phyloP scores from a whole-genome alignment of 1,139 yeast species.

The Geotrichum histeridarum region DNA sequence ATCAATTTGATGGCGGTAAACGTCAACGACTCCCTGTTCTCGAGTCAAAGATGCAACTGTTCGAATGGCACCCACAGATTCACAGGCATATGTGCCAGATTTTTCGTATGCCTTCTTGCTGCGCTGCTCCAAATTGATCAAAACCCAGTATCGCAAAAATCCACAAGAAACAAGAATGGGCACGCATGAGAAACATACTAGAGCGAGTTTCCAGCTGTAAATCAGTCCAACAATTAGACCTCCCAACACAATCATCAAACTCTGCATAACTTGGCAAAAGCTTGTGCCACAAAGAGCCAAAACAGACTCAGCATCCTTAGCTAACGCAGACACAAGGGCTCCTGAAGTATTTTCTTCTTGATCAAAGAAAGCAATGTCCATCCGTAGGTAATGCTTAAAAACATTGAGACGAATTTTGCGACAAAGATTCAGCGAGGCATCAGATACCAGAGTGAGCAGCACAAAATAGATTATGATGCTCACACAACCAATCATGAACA shows the following conservation, averaged over 20 bases:
- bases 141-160: conserved; percentile 76
- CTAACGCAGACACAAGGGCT: conserved; percentile 72
- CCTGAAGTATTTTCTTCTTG: conserved; percentile 62
- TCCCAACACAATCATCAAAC: conserved; percentile 60
- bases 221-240: conserved; percentile 73
- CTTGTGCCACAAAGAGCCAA: conserved; percentile 84
- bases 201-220: conserved; percentile 60
- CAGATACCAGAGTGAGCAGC: conserved; percentile 27
- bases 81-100: conserved; percentile 40
- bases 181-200: conserved; percentile 54
- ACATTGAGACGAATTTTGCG: conserved; percentile 27
- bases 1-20: conserved; percentile 31
- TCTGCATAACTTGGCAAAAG: conserved; percentile 69
- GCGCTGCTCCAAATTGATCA: conserved; percentile 57
- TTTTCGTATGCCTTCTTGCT: conserved; percentile 38
- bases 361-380: conserved; percentile 83
- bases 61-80: conserved; percentile 37
- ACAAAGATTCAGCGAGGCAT: conserved; percentile 19
- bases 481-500: conserved; percentile 41
- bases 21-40: conserved; percentile 34
- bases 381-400: conserved; percentile 46
- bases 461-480: conserved; percentile 29
- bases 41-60: conserved; percentile 40
- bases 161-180: conserved; percentile 70
- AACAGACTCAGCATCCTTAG: conserved; percentile 81